Base-by-base conservation (phyloP, 2,329 filamentous ascomycete species). In the Exophiala dermatitidis region DNA sequence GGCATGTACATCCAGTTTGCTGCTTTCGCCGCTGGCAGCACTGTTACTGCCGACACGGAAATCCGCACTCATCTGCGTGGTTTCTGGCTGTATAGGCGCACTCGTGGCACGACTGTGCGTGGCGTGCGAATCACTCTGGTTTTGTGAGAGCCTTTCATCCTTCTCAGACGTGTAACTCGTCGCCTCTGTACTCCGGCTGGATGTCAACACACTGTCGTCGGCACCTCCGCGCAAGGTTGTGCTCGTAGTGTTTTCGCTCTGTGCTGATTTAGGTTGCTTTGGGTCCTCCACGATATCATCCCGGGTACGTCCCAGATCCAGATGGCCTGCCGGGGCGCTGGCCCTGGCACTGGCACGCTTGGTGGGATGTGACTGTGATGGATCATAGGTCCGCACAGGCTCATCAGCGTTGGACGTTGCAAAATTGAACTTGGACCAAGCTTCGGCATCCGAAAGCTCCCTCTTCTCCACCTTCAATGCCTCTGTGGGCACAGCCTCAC, bases 21-120 rank as follows among this genome's bases (percentile, higher is more conserved):
- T 61, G 43, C 58, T 58, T 41, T 59, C 60, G 33, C 48, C 52
- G 46, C 60, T 62, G 8, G 57, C 59, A 12, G 55, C 55, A 41
- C 59, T 59, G 30, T 60, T 50, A 52, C 61, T 63, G 12, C 56
- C 59, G 49, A 61, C 37, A 47, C 61, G 62, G 50, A 55, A 63
- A 40, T 56, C 54, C 10, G 54, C 56, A 30, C 41, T 48, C 36
- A 59, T 38, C 28, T 43, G 48, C 6, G 59, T 50, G 44, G 51
- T 53, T 34, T 46, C 42, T 19, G 56, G 32, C 33, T 52, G 54
- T 10, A 60, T 41, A 32, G 61, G 60, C 32, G 58, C 51, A 51
- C 57, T 61, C 26, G 50, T 52, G 10, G 58, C 56, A 50, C 61
- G 60, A 42, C 54, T 55, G 38, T 54, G 51, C 45, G 52, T 57